Percentiles rank a stretch among this genome's conserved stretches.
phyloP scores from a whole-genome alignment of 2,329 filamentous ascomycete genomes.

The Orbilia blumenaviensis region DNA sequence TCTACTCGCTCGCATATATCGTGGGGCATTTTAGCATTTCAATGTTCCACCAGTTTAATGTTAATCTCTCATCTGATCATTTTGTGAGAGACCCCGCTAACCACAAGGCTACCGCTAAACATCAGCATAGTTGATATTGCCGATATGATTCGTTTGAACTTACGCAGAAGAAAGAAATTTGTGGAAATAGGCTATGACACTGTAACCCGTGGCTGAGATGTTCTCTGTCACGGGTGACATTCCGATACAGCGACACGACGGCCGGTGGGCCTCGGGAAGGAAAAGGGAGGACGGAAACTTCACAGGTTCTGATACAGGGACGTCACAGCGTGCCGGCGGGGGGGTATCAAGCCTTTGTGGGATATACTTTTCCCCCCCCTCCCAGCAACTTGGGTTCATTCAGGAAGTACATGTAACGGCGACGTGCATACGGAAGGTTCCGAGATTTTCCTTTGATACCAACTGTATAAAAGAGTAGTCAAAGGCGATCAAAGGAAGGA shows the following conservation, averaged over 20 bases:
- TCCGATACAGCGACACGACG: slow-evolving; percentile 31
- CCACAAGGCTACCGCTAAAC: neutral
- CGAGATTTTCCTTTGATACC: neutral
- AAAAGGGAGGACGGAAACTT: slow-evolving; percentile 25
- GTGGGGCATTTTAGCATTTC: neutral
- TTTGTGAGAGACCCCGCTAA: slow-evolving; percentile 6
- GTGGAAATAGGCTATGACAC: slow-evolving; percentile 11
- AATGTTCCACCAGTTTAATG: neutral
- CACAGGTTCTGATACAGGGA: slow-evolving; percentile 5
- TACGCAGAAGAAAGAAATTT: neutral
- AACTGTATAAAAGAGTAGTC: slow-evolving; percentile 12
- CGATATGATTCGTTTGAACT: slow-evolving; percentile 9
- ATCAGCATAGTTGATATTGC: slow-evolving; percentile 1
- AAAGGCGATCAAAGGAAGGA: slow-evolving; percentile 28
- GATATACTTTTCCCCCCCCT: neutral
- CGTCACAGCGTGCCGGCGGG: slow-evolving; percentile 6
- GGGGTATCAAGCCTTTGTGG: too few species aligned
- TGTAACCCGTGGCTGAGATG: slow-evolving; percentile 14
- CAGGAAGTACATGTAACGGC: neutral
- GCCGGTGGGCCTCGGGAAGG: slow-evolving; percentile 13
- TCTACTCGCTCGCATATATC: neutral
- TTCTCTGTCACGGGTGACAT: slow-evolving; percentile 5
- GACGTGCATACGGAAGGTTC: neutral
- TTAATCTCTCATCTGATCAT: slow-evolving; percentile 21
- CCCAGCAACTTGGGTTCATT: neutral